Base-by-base conservation (phyloP, 306 rosid species). In the Aeschynomene evenia region DNA sequence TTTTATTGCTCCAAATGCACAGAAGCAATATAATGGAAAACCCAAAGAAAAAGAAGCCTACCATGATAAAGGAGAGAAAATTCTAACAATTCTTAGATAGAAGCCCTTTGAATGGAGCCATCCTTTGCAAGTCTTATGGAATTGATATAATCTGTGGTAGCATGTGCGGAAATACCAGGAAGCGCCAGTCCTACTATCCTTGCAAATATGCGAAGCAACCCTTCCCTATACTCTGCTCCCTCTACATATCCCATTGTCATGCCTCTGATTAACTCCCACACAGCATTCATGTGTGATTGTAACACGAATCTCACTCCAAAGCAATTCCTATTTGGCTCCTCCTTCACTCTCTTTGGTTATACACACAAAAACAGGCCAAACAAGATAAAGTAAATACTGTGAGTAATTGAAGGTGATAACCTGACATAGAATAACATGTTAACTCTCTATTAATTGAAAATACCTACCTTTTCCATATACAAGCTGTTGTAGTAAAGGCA, bases 401-500 rank as follows among this genome's bases (percentile, higher is more conserved):
- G 28, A 46, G 78, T 60, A 58, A 16, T 43, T 4, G 22, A 34
- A 42, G 1, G 21, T 18, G 63, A 40, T 18, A 9, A 59, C 15
- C 26, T 50, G 55, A 39, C 26, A 36, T 46, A 36, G 24, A 42
- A 49, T 52, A 22, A 53, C 31, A 63, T 16, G 40, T 1, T 40
- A 26, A 54, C 63, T 34, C 52, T 34, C 64, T 5, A 40, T 11
- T 40, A 70, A 61, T 3, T 29, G 52, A 29, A 61, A 66, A 70
- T 55, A 72, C 88, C 0, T 79, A 90, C 95, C 12, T 80, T 73
- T 71, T 82, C 80, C 11, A 31, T 7, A 74, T 79, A 91, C 29
- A 71, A 71, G 85, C 89, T 86, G 82, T 86, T 76, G 57, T 85
- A 86, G 85, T 86, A 87, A 66, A 91, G 93, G 81, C 93, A 88